Base-by-base conservation (phyloP, 2,329 filamentous ascomycete species). In the Fusarium setosum region DNA sequence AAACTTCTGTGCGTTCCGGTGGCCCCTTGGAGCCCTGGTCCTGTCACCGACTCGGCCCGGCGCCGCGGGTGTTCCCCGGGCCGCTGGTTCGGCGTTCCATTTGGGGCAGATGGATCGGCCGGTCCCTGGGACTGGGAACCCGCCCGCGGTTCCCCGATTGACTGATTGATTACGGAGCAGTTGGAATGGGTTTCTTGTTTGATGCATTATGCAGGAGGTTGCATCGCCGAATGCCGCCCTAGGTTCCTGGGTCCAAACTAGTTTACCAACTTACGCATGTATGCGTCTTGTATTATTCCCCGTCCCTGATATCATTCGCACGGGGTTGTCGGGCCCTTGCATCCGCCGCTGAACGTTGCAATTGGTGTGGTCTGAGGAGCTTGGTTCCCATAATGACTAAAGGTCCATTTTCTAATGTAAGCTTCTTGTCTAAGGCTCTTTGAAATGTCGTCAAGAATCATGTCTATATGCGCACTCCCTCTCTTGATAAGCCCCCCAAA, bases 121-220 rank as follows among this genome's bases (percentile, higher is more conserved):
- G 35, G 42, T 57, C 31, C 45, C 52, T 65, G 67, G 69, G 50
- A 63, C 41, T 45, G 41, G 17, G 11, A 34, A 32, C 26, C 44
- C 42, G 17, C 24, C 51, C 56, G 51, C 45, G 34, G 26, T 41
- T 53, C 63, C 59, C 59, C 62, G 54, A 32, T 47, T n/a, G n/a
- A n/a, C n/a, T n/a, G n/a, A n/a, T n/a, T n/a, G n/a, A n/a, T n/a
- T n/a, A n/a, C n/a, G n/a, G n/a, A n/a, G n/a, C n/a, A n/a, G n/a
- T n/a, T n/a, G n/a, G 37, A 23, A 31, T 34, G 42, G 41, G 44
- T 24, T 20, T 38, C n/a, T 58, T 60, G 65, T 29, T 57, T 35
- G 56, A 67, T 69, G 61, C 65, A 67, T 54, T 59, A 72, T 70
- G 70, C 67, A 72, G 65, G 70, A 71, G 67, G 56, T 54, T 58